Evolutionary conservation across 371 early-diverging fungal species (phyloP), one percentile per base, ranked within the genome.

Genomic region (Mucor piriformis): DNA sequence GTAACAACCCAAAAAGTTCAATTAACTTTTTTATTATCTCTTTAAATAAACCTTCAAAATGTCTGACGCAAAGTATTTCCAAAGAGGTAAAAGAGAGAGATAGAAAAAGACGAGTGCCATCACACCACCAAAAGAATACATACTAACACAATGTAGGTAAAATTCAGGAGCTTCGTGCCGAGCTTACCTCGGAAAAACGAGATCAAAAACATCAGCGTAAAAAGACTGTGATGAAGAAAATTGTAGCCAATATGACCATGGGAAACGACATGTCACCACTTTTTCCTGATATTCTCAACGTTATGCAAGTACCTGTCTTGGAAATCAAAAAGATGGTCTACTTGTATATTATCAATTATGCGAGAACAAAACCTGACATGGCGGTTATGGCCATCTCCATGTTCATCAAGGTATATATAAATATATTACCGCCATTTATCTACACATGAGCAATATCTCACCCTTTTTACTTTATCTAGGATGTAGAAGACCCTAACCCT

Each of bases 241-340:
- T 97, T 61, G 93, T 96, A 13, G 96, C 95, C 62, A 96, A 97
- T 68, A 97, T 98, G 97, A 96, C 99, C 10, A 94, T 97, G 92
- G 99, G 99, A 32, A 95, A 95, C 70, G 98, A 98, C 75, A 95
- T 97, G 92, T 92, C 94, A 5, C 84, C 93, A 12, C 82, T 98
- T 43, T 95, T 92, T 57, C 79, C 76, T 18, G 85, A 85, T 63
- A 82, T 85, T 25, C 61, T 85, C 0, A 77, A 75, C 40, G 81
- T 81, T 33, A 82, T 85, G 83, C 76, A 79, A 50, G 82, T 82
- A 1, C 77, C 81, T 6, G 70, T 75, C 27, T 53, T 84, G 24
- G 81, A 78, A 66, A 63, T 81, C 58, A 98, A 97, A 74, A 97
- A 97, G 82, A 91, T 97, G 87, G 95, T 97, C 23, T 92, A 94